Base-by-base conservation (phyloP, 345 rosid species). In the Syzygium grande region DNA sequence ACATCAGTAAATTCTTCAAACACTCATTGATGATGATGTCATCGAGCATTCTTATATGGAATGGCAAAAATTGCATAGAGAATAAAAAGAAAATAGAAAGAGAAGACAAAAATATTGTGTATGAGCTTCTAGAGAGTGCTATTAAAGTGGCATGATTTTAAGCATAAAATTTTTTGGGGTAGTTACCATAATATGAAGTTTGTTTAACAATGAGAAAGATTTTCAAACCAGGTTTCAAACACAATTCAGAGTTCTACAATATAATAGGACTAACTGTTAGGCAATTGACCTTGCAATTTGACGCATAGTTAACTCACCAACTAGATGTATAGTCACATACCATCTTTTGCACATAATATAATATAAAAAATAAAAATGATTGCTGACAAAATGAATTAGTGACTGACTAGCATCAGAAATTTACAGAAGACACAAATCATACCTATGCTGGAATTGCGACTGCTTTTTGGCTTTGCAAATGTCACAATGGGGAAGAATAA, bases 401-500 rank as follows among this genome's bases (percentile, higher is more conserved):
- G 21, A 21, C 25, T 55, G 58, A 55, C 58, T 25, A 21, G 22
- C 25, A 55, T 21, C 7, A 30, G 21, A 38, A 56, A 77, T 85
- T 80, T 53, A 85, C 56, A 53, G 51, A 59, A 53, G 38, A 43
- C 46, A 59, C 17, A 63, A 41, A 49, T 73, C 89, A 91, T 91
- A 96, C 99, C 99, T 92, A 98, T 98, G 91, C 99, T 98, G 51
- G 99, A 98, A 93, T 98, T 98, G 63, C 99, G 98, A 93, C 99
- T 98, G 92, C 99, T 96, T 93, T 96, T 96, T 38, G 99, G 99
- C 93, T 97, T 96, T 14, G 99, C 98, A 90, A 98, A 98, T 87
- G 99, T 96, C 86, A 98, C 98, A 16, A 91, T 91, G 41, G 99
- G 99, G 91, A 96, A 97, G 89, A 95, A 95, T 91, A 98, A 87